Evolutionary conservation across 768 basidiomycete genomes (phyloP), one percentile per base, ranked within the genome.

Genomic region (Harrya chromipes): DNA sequence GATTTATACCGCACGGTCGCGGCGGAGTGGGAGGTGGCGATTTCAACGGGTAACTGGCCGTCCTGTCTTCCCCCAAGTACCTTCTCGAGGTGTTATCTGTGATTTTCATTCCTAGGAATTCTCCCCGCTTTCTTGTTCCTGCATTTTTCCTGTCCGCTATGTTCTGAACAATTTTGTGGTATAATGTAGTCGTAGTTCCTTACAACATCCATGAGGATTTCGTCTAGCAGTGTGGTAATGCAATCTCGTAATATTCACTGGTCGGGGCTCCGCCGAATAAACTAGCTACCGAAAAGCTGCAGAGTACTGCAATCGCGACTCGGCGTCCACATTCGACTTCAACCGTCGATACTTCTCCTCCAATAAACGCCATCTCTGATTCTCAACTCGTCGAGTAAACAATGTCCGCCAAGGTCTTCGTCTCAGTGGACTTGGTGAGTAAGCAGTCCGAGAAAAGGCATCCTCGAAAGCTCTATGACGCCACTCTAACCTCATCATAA

Each of bases 51-150:
- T 10, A 80, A 83, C 52, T 91, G 89, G 89, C 88, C 89, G 1
- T 84, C 80, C 50, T 74, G 74, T 46, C 77, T 91, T 42, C 87
- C 89, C 31, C 89, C 89, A 1, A 83, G 81, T 66, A 82, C 83
- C 9, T 91, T 87, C 68, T 89, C 89, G 46, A 80, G 87, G 55
- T 91, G 87, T 64, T 91, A 89, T 62, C 66, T 80, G 45, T 89
- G 57, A 70, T 40, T 46, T 33, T 44, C 49, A 27, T 17, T 31
- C 41, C 42, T 27, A 34, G 41, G 31, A 34, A 38, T 17, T 39
- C 21, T 47, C 49, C 47, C 44, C 39, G 42, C 47, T 48, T 58
- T 61, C 46, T 66, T 61, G 52, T 20, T 37, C 16, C 31, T 34
- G 31, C 35, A 45, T 38, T 16, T 40, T 35, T 33, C 42, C 23